Base-by-base conservation (phyloP, 805 yeast species). In the Suhomyces pyralidae region DNA sequence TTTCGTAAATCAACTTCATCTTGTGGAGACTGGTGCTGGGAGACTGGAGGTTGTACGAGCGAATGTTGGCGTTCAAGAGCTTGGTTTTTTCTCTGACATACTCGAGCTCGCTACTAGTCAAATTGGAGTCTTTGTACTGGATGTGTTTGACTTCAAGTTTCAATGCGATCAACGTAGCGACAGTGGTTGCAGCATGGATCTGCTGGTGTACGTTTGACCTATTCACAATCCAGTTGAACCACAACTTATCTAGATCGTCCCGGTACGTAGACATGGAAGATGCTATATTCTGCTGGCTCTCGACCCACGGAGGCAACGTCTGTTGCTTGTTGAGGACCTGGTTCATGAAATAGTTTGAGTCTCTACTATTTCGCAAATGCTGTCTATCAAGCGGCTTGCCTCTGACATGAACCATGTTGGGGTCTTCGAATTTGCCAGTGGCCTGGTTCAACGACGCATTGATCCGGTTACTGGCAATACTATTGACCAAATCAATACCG, bases 271-370 rank as follows among this genome's bases (percentile, higher is more conserved):
- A 63, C 7, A 87, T 74, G 36, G 80, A 81, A 2, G 60, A 54
- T 43, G 79, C 77, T 3, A 86, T 81, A 1, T 81, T 76, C 17
- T 81, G 74, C 65, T 88, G 94, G 51, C 81, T 84, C 60, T 90
- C 96, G 36, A 91, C 85, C 97, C 97, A 91, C 0, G 96, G 96
- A 0, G 97, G 96, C 9, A 84, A 72, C 0, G 89, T 84, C 47
- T 89, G 91, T 66, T 91, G 97, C 43, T 81, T 79, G 55, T 79
- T 81, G 52, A 91, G 69, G 45, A 91, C 85, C 55, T 88, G 83
- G 68, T 91, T 91, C 70, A 91, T 68, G 64, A 90, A 89, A 65
- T 84, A 89, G 59, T 86, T 68, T 5, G 75, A 57, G 55, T 96
- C 50, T 83, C 88, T 54, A 79, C 80, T 66, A 82, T 94, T 52